Base-by-base conservation (phyloP, 306 rosid genomes). In the Lablab purpureus region DNA sequence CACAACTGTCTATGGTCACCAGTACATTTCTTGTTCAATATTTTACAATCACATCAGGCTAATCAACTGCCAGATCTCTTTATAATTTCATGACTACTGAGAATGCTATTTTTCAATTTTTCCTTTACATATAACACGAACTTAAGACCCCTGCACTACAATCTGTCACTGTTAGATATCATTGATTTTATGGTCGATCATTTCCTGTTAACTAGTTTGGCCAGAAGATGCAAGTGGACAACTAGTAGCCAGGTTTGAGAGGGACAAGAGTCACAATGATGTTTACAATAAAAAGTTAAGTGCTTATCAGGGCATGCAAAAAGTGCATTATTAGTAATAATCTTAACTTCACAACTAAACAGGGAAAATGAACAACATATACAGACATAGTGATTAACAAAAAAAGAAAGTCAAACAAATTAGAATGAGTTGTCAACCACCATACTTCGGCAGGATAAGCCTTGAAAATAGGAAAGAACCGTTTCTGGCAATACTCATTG, bases 391-490 rank as follows among this genome's bases (percentile, higher is more conserved):
- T 45, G 37, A 75, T 51, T 79, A 55, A 59, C 68, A 21, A 22
- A 17, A 59, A 62, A 50, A n/a, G n/a, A n/a, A 37, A 40, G 3
- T 70, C 17, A 50, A 45, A 82, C 27, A 64, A 56, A 68, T 11
- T 18, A 81, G 72, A 58, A 60, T 15, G 54, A 68, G 37, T 25
- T 27, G 36, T 66, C 13, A 54, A 73, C 72, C 23, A 62, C 73
- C 81, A 7, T 90, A 93, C 98, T 90, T 93, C 92, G 0, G 51
- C 78, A 50, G 97, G 90, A 87, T 70, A 91, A 27, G 63, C 77
- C 71, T 87, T 25, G 91, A 91, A 93, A 28, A 91, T 81, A 49
- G 98, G 90, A 17, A 88, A 71, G 80, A 93, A 93, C 14, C 94
- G 90, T 77, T 90, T 90, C 74, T 51, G 90, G 84, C 94, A 88